Base-by-base conservation (phyloP, 257 asterid genomes). In the Solanum appendiculatum region DNA sequence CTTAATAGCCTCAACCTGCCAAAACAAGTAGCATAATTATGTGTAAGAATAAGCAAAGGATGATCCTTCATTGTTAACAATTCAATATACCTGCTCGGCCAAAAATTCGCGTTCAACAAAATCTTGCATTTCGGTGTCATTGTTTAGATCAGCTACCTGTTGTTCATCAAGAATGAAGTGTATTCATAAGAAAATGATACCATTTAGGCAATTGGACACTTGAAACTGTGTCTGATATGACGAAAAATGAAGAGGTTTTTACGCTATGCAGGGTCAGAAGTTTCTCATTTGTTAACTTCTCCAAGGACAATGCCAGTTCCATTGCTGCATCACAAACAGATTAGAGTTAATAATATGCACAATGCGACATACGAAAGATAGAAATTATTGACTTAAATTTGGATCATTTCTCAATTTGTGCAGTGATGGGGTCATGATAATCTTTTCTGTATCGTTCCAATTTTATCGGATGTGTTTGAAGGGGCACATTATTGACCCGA, bases 301-400 rank as follows among this genome's bases (percentile, higher is more conserved):
- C 97, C 94, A 95, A 64, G 27, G 94, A 89, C 90, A 95, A 86
- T 7, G 96, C 93, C 23, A 94, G 89, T 87, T 96, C 99, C 99
- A 96, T 95, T 37, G 97, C 98, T 95, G 94, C 74, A 91, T 78
- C 90, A 86, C 84, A 74, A 88, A 48, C 86, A 23, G 14, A 66
- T 2, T 18, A 34, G 56, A 51, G 63, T 33, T 46, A 39, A 9
- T 74, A 54, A 86, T 10, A 31, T 15, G 39, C 40, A 68, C 0
- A 70, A 33, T 18, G 15, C 78, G 9, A 70, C 10, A 31, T 33
- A 8, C n/a, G 3, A 4, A 72, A 1, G 36, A 66, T 13, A 21
- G 2, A 27, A 5, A 16, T 15, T 1, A 31, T 8, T 21, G 54
- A 73, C 54, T 11, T 73, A 37, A 37, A 23, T 3, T 74, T 74